Conservation (phyloP, 495 filamentous ascomycete genomes). For the Aspergillus cristatus region DNA sequence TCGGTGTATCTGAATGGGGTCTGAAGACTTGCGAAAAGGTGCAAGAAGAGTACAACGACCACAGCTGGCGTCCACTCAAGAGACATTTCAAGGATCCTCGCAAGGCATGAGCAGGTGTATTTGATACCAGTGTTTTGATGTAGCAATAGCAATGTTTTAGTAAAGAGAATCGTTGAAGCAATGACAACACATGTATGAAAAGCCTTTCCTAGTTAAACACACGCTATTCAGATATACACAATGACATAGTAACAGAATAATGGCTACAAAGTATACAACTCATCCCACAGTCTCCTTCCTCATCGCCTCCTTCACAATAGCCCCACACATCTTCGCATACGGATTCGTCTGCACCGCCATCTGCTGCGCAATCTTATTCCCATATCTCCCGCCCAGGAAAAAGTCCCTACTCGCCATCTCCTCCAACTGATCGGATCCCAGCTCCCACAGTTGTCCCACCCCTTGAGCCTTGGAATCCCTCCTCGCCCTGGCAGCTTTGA, state of each 20-base stretch:
- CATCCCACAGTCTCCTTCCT: constrained; percentile 52
- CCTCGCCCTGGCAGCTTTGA: constrained; percentile 47
- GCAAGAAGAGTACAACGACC: constrained; percentile 71
- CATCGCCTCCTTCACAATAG: constrained; percentile 80
- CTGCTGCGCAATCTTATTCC: constrained; percentile 66
- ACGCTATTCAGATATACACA: too few species aligned
- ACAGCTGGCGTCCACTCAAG: constrained; percentile 77
- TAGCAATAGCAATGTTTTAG: too few species aligned
- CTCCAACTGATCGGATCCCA: constrained; percentile 53
- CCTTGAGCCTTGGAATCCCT: constrained; percentile 24
- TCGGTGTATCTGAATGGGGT: constrained; percentile 89
- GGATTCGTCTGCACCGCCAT: constrained; percentile 78
- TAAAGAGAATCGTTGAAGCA: too few species aligned
- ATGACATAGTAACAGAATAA: constrained; percentile 1
- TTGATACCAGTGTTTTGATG: not conserved
- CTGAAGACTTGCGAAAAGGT: constrained; percentile 75
- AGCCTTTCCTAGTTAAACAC: too few species aligned
- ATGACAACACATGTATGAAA: too few species aligned
- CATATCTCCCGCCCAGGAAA: constrained; percentile 64
- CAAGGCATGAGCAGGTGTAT: constrained; percentile 20
- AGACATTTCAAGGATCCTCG: constrained; percentile 62
- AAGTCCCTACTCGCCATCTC: constrained; percentile 67
- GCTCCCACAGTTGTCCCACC: constrained; percentile 21
- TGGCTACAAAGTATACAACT: too few species aligned
- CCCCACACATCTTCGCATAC: constrained; percentile 79